A percentile compares a stretch with the other conserved stretches of the same genome.
Evolutionary conservation across 2,329 filamentous ascomycete genomes (phyloP).

Genomic region (Colletotrichum scovillei): DNA sequence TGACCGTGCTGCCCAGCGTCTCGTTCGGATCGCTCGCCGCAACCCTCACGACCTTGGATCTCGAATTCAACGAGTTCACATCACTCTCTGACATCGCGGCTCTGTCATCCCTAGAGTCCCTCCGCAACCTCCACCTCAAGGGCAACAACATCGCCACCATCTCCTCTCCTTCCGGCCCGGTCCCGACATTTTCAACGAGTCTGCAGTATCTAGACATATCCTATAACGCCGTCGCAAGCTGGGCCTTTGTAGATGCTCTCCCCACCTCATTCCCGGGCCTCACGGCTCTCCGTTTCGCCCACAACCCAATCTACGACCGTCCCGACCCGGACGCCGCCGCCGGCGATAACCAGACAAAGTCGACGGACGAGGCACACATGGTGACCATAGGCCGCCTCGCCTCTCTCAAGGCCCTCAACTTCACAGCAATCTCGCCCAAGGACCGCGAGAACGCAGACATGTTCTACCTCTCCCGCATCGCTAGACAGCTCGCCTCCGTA

Average conservation of each 20-base stretch:
- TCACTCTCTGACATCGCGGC: conserved; percentile 67
- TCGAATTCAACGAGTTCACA: conserved; percentile 79
- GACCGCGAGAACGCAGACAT: conserved; percentile 91
- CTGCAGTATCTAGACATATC: conserved; percentile 79
- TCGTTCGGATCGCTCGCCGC: conserved; percentile 54
- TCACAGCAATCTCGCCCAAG: conserved; percentile 74
- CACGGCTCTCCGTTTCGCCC: conserved; percentile 79
- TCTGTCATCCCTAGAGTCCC: conserved; percentile 61
- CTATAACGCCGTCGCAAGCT: conserved; percentile 75
- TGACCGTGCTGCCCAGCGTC: conserved; percentile 61
- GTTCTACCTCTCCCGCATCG: conserved; percentile 91
- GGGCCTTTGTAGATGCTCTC: conserved; percentile 80
- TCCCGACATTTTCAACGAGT: conserved; percentile 62
- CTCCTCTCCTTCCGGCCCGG: conserved; percentile 41
- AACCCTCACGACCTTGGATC: conserved; percentile 70
- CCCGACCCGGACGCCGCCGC: conserved; percentile 49
- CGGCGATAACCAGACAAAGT: conserved; percentile 54
- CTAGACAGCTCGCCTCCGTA: conserved; percentile 75
- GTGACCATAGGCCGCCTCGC: conserved; percentile 82
- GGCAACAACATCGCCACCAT: conserved; percentile 74
- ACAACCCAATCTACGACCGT: conserved; percentile 84
- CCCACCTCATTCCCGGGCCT: conserved; percentile 77
- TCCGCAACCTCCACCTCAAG: conserved; percentile 77
- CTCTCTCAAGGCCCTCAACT: conserved; percentile 77
- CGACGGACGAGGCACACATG: conserved; percentile 88